Evolutionary conservation across 768 basidiomycete species (phyloP), one percentile per base, ranked within the genome.

Genomic region (Pholiota microspora): DNA sequence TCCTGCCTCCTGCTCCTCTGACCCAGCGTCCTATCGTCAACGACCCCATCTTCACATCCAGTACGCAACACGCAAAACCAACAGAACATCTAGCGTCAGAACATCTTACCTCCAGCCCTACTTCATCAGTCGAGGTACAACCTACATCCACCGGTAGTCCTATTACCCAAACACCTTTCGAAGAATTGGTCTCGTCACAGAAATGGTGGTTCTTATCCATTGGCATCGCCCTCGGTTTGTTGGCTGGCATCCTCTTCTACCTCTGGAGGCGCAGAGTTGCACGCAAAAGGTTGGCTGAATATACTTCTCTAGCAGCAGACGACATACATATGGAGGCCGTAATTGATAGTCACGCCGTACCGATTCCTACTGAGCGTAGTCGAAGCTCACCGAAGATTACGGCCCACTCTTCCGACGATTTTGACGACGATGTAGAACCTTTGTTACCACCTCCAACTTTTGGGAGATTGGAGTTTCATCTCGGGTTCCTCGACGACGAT

Each of bases 181-280:
- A 81, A 86, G 61, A 87, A 86, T 48, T 92, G 88, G 85, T 87
- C 88, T 71, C 73, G 83, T 0, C 80, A 79, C 85, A 88, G 53
- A 88, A 83, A 58, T 96, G 95, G 94, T 81, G 94, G 67, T 89
- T 92, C 53, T 84, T 83, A 54, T 88, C 89, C 2, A 71, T 88
- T 21, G 84, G 83, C 21, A 77, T 81, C 12, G 84, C 94, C n/a
- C 64, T 83, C 3, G 61, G 95, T 27, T 88, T 92, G 62, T 85
- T 81, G 31, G 69, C 85, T 15, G 81, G 76, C 3, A 76, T 77
- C 2, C 84, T 79, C 0, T 62, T 88, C 23, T 93, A 89, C 77
- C 86, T 95, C 75, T 89, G 86, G 81, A 74, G 86, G 49, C 79
- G 92, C 32, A 72, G 77, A 54, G 76, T 64, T 21, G 60, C 73